Conservation (phyloP, 495 filamentous ascomycete genomes). For the Aspergillus affinis region DNA sequence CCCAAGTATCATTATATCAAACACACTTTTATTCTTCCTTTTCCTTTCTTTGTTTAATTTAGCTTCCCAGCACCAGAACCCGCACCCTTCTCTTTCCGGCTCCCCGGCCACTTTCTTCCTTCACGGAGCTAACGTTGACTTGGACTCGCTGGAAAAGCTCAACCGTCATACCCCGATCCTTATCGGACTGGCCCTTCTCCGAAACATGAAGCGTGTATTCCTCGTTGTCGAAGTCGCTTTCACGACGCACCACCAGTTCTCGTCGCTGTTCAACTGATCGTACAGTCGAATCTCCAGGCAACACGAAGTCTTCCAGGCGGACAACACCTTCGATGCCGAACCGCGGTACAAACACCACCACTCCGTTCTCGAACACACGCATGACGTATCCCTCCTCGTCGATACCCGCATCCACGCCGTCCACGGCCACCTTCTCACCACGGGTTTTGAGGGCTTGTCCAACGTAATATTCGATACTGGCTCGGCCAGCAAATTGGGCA, state of each 20-base stretch:
- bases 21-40: neutral
- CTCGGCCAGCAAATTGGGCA: constrained; percentile 89
- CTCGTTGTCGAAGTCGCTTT: constrained; percentile 78
- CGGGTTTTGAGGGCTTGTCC: constrained; percentile 90
- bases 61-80: constrained; percentile 36
- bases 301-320: constrained; percentile 75
- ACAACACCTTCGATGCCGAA: constrained; percentile 96
- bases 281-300: constrained; percentile 57
- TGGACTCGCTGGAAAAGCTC: constrained; percentile 88
- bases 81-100: constrained; percentile 82
- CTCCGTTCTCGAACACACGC: constrained; percentile 94
- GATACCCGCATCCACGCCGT: constrained; percentile 42
- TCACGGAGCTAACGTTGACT: constrained; percentile 85
- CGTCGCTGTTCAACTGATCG: constrained; percentile 38
- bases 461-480: constrained; percentile 94
- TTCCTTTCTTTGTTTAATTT: constrained; percentile 17
- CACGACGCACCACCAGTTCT: constrained; percentile 45
- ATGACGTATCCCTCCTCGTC: constrained; percentile 94
- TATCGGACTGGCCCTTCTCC: constrained; percentile 44
- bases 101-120: constrained; percentile 68
- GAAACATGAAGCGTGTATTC: constrained; percentile 67
- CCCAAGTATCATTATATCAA: constrained; percentile 2
- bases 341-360: constrained; percentile 90
- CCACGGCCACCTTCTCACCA: constrained; percentile 50
- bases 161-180: constrained; percentile 57